These are phyloP conservation scores for Tetrapisispora arboricola DNA, from an alignment of 805 yeast genomes.

Conservation along the genomic window DNA sequence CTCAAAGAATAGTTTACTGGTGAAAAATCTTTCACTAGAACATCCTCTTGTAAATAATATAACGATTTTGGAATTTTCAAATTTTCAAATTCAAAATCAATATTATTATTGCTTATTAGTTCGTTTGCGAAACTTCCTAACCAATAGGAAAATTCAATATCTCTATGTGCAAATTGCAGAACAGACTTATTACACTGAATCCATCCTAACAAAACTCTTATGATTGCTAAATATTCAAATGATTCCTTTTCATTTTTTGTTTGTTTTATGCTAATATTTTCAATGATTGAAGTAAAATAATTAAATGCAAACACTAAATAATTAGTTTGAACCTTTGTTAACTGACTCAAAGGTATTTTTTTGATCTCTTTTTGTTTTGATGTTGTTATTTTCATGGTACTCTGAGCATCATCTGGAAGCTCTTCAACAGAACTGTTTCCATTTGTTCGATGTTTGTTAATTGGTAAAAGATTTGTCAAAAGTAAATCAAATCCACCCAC, in stretches of 20 bases:
- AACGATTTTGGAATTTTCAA: constrained; percentile 35
- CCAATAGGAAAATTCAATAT: constrained; percentile 25
- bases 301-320: constrained; percentile 35
- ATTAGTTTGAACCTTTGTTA: constrained; percentile 5
- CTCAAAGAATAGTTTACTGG: constrained; percentile 44
- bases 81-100: not conserved
- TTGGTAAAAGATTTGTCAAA: not conserved
- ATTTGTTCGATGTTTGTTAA: not conserved
- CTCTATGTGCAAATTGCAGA: constrained; percentile 27
- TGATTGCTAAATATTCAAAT: constrained; percentile 26
- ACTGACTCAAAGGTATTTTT: constrained; percentile 6
- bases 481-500: constrained; percentile 25
- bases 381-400: not conserved
- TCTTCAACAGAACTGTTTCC: no score
- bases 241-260: constrained; percentile 18
- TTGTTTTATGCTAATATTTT: constrained; percentile 22
- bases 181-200: constrained; percentile 40
- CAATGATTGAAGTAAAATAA: constrained; percentile 30
- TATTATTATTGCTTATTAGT: constrained; percentile 12
- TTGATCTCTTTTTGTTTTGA: constrained; percentile 1
- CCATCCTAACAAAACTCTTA: constrained; percentile 51
- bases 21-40: constrained; percentile 47
- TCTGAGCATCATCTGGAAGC: no score
- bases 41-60: constrained; percentile 56
- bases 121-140: constrained; percentile 26